A percentile compares a stretch with the other conserved stretches of the same genome.
Evolutionary conservation across 208 protist genomes (phyloP).

Genomic region (Trypanosoma melophagium): DNA sequence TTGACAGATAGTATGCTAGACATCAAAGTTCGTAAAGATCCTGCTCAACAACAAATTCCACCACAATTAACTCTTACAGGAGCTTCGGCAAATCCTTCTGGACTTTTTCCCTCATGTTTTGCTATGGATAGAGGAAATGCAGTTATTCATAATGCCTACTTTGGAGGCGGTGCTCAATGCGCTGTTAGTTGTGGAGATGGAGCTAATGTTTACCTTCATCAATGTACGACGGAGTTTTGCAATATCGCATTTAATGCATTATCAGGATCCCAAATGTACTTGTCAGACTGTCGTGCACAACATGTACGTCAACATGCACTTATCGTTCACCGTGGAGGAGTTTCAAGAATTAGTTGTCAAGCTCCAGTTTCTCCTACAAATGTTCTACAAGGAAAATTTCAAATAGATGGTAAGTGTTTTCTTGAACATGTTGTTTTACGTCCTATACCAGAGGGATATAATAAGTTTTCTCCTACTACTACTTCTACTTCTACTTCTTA

Average conservation of each 20-base stretch:
- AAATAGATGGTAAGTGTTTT: conserved; percentile 28
- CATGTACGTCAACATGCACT: conserved; percentile 38
- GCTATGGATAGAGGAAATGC: conserved; percentile 51
- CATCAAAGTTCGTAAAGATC: conserved; percentile 35
- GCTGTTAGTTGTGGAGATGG: conserved; percentile 52
- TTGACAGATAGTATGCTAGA: conserved; percentile 49
- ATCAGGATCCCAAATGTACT: conserved; percentile 44
- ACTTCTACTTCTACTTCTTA: too few relatives aligned
- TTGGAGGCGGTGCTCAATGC: conserved; percentile 55
- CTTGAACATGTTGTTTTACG: conserved; percentile 25
- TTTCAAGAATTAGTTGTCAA: conserved; percentile 21
- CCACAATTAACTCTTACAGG: background rate
- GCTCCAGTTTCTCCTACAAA: background rate
- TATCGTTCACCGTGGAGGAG: conserved; percentile 50
- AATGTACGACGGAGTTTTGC: conserved; percentile 46
- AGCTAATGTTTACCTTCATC: conserved; percentile 40
- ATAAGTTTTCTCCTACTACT: background rate
- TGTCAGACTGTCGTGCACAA: conserved; percentile 35
- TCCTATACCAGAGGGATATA: background rate
- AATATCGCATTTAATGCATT: conserved; percentile 53
- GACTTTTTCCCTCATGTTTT: conserved; percentile 53
- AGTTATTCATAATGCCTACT: conserved; percentile 46
- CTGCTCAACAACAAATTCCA: conserved; percentile 1
- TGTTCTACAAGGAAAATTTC: conserved; percentile 14
- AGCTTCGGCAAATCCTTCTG: conserved; percentile 9